phyloP scores from a whole-genome alignment of 2,329 filamentous ascomycete genomes.

The Neofusicoccum umdonicola region DNA sequence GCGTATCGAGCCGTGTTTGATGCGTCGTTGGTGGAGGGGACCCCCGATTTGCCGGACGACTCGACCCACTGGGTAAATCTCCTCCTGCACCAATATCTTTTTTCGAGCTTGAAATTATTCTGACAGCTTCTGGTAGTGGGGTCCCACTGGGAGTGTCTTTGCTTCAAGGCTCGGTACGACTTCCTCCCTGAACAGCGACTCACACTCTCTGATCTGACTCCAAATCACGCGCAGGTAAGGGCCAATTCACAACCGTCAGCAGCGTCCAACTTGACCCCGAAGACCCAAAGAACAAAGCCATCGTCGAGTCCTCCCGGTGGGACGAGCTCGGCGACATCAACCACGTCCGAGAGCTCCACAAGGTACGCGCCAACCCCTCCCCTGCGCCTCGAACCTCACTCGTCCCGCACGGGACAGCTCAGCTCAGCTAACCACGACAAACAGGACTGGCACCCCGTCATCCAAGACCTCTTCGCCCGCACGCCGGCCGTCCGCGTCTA shows the following conservation, averaged over 20 bases:
- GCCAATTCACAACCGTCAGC: conserved; percentile 18
- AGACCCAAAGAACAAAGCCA: conserved; percentile 25
- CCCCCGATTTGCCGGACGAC: conserved; percentile 34
- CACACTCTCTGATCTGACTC: neutral
- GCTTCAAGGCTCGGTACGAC: conserved; percentile 27
- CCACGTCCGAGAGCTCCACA: conserved; percentile 28
- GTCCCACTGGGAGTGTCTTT: conserved; percentile 34
- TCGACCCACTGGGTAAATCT: conserved; percentile 31
- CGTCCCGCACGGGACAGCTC: neutral
- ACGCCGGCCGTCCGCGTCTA: conserved; percentile 34
- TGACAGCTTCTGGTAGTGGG: conserved; percentile 22
- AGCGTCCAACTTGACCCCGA: conserved; percentile 31
- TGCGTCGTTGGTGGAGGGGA: conserved; percentile 30
- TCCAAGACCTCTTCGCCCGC: conserved; percentile 32
- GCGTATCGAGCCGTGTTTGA: conserved; percentile 39
- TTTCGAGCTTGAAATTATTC: too few species aligned
- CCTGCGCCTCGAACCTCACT: neutral
- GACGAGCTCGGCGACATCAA: conserved; percentile 28
- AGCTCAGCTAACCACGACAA: neutral
- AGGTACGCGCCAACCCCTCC: neutral
- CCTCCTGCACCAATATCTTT: too few species aligned
- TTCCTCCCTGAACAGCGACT: neutral
- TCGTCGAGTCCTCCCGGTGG: conserved; percentile 27
- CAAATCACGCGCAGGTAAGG: conserved; percentile 24
- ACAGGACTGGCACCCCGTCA: conserved; percentile 36